Conservation (phyloP, 192 early-diverging fungal species). For the Mortierella claussenii region DNA sequence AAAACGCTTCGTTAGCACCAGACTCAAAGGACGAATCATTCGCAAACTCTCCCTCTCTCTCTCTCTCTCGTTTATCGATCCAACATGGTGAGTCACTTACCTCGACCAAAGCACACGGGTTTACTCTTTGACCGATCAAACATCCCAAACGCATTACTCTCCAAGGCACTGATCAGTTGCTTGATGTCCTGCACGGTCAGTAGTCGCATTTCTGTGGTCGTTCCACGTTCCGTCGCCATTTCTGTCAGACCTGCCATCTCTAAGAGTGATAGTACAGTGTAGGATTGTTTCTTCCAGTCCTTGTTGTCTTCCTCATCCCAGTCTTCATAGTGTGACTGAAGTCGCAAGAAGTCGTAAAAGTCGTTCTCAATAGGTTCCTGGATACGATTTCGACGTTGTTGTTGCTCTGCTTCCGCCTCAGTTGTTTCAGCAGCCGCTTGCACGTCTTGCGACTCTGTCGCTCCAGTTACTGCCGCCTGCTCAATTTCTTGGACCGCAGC, state of each 20-base stretch:
- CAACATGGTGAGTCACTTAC: slow-evolving; percentile 21
- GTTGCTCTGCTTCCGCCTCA: neutral
- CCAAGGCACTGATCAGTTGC: slow-evolving; percentile 66
- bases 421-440: neutral
- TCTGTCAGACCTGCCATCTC: slow-evolving; percentile 56
- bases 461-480: neutral
- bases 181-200: slow-evolving; percentile 56
- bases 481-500: neutral
- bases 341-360: slow-evolving; percentile 52
- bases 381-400: slow-evolving; percentile 1
- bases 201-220: slow-evolving; percentile 2
- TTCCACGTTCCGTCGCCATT: slow-evolving; percentile 14
- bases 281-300: slow-evolving; percentile 66
- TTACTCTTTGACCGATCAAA: slow-evolving; percentile 57
- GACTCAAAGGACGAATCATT: neutral
- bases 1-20: neutral
- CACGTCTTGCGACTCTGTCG: neutral
- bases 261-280: slow-evolving; percentile 58
- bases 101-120: slow-evolving; percentile 57
- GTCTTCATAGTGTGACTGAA: slow-evolving; percentile 70
- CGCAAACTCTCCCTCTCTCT: too few relatives aligned
- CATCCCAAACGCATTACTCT: slow-evolving; percentile 79
- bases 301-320: slow-evolving; percentile 66
- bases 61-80: too few relatives aligned
- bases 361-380: slow-evolving; percentile 51